Conservation (phyloP, 768 basidiomycete species). For the Heimioporus sp. region DNA sequence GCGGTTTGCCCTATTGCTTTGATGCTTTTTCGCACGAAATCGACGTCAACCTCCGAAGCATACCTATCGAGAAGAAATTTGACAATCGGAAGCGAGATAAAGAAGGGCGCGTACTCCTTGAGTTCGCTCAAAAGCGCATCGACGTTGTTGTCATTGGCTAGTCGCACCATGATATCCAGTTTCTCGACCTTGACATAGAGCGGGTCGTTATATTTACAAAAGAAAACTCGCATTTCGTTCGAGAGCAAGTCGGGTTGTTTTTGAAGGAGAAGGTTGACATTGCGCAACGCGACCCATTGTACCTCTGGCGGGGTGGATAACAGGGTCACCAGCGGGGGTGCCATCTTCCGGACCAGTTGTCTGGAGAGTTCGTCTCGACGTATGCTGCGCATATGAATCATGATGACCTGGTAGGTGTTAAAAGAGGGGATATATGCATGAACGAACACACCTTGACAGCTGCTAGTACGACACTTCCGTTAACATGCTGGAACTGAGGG, state of each 20-base stretch:
- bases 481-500: conserved; percentile 97
- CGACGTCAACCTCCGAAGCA: conserved; percentile 96
- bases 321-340: conserved; percentile 91
- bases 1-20: conserved; percentile 96
- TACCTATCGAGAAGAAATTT: conserved; percentile 52
- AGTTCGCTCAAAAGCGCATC: conserved; percentile 94
- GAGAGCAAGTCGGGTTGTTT: conserved; percentile 87
- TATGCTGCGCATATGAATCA: conserved; percentile 93
- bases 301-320: conserved; percentile 96
- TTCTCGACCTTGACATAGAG: conserved; percentile 99
- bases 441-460: conserved; percentile 75
- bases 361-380: conserved; percentile 80
- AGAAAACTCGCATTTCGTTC: conserved; percentile 98
- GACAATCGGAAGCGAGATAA: not conserved
- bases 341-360: conserved; percentile 93
- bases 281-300: conserved; percentile 96
- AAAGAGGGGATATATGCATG: not conserved
- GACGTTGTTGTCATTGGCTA: conserved; percentile 89
- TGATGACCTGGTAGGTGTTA: conserved; percentile 65
- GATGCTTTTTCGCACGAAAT: conserved; percentile 93
- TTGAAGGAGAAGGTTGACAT: conserved; percentile 95
- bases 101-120: conserved; percentile 71
- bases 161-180: conserved; percentile 95
- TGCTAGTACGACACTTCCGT: conserved; percentile 93
- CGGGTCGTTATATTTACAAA: conserved; percentile 99